Conservation (phyloP, 2,329 filamentous ascomycete genomes). For the Colletotrichum nymphaeae region DNA sequence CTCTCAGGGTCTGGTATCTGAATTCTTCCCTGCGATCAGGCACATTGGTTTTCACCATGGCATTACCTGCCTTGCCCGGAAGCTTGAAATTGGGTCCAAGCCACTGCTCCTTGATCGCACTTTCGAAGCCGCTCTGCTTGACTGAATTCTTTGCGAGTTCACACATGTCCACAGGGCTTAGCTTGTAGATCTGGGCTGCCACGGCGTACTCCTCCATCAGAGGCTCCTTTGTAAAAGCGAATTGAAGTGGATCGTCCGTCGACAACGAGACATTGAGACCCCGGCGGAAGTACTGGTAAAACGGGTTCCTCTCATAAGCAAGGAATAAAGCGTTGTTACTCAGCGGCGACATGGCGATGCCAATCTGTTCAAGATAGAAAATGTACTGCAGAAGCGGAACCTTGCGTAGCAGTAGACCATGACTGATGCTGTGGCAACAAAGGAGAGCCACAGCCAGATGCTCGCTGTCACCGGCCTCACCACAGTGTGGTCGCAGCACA, state of each 20-base stretch:
- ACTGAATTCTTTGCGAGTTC: constrained; percentile 97
- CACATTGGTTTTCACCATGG: constrained; percentile 95
- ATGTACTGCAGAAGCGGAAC: constrained; percentile 95
- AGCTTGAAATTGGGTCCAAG: constrained; percentile 82
- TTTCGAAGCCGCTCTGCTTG: constrained; percentile 92
- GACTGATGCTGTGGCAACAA: constrained; percentile 96
- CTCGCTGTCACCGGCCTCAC: constrained; percentile 96
- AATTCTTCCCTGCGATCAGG: constrained; percentile 93
- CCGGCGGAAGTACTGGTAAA: constrained; percentile 93
- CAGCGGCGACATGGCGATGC: constrained; percentile 98
- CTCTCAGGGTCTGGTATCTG: constrained; percentile 84
- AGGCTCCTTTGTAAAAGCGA: constrained; percentile 98
- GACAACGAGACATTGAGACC: constrained; percentile 96
- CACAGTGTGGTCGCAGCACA: constrained; percentile 90
- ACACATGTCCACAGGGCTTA: constrained; percentile 98
- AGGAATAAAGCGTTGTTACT: constrained; percentile 98
- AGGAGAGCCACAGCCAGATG: constrained; percentile 92
- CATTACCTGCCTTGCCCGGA: constrained; percentile 86
- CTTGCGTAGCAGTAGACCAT: constrained; percentile 91
- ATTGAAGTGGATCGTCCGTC: constrained; percentile 96
- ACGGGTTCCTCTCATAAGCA: constrained; percentile 96
- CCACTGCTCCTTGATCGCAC: constrained; percentile 91
- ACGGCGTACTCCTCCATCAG: constrained; percentile 98
- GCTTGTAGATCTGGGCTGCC: constrained; percentile 97
- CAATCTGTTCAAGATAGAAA: constrained; percentile 98